Base-by-base conservation (phyloP, 257 asterid species). In the Misopates orontium region DNA sequence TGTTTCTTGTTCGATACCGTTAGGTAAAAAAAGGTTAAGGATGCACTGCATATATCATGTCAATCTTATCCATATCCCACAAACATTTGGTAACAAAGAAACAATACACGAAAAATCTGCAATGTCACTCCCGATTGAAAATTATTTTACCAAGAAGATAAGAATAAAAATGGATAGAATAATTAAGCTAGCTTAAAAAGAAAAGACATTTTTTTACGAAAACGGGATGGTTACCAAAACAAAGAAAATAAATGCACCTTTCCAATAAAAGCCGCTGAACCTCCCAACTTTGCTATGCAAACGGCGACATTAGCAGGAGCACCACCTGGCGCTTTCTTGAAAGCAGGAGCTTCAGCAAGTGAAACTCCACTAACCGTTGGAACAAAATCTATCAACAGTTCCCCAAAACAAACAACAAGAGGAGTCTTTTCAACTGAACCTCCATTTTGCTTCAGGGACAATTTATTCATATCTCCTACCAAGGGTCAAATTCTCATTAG, bases 271-370 rank as follows among this genome's bases (percentile, higher is more conserved):
- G 98, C 95, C n/a, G 98, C 69, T 42, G 93, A 80, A 57, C 97
- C 97, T 55, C 98, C 98, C 47, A 92, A 64, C 75, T 80, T 88
- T 5, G 97, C 74, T 59, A 92, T 59, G 64, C 97, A 82, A 58
- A 89, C 96, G 67, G 98, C 93, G 40, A 92, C 98, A 67, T 92
- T 92, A 51, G 98, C 98, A 25, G 86, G 86, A 68, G 98, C 98
- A 61, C 98, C 98, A 44, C 97, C 98, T 0, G 86, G 85, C 57
- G 95, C 96, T 79, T 90, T 93, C 51, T 81, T 71, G 64, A 93
- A 93, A 64, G 95, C 83, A 56, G 99, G 92, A 64, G 96, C 95
- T 79, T 90, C 96, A 19, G 95, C 95, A 63, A 93, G 88, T 56
- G 99, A 90, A 81, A 87, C 96, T 67, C 92, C 99, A 39, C 70